Evolutionary conservation across 2,329 filamentous ascomycete species (phyloP).

Genomic region (Fonsecaea monophora): DNA sequence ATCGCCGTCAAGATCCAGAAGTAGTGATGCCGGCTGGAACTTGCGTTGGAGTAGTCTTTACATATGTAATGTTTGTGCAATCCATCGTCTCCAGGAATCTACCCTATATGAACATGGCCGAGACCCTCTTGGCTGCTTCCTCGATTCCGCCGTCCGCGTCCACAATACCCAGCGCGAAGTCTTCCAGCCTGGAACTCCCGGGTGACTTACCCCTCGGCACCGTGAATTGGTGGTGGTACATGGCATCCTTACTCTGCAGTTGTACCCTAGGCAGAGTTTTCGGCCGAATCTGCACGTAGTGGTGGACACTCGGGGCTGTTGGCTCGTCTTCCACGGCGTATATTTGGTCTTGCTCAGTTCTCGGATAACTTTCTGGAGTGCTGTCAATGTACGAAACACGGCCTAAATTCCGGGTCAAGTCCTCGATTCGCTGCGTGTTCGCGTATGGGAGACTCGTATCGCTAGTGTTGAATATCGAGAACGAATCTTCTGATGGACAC

Average conservation of each 20-base stretch:
- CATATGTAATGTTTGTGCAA: too few relatives aligned
- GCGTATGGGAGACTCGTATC: background rate
- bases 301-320: background rate
- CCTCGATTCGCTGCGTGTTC: background rate
- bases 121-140: conserved; percentile 1
- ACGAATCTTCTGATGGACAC: background rate
- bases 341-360: background rate
- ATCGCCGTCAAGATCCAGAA: too few relatives aligned
- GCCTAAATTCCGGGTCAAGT: background rate
- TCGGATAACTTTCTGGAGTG: background rate
- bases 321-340: background rate
- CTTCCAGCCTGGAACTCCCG: background rate
- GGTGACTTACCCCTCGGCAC: background rate
- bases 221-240: background rate
- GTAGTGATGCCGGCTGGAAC: too few relatives aligned
- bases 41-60: too few relatives aligned
- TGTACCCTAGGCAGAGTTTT: background rate
- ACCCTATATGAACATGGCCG: background rate
- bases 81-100: too few relatives aligned
- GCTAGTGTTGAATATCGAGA: background rate
- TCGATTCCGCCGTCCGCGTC: conserved; percentile 7
- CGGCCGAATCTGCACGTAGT: background rate
- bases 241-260: background rate
- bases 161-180: conserved; percentile 7
- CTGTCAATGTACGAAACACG: background rate